These are phyloP conservation scores for Chamaecyparis obtusa DNA, from an alignment of 75 land plant genomes.

Conservation along the genomic window DNA sequence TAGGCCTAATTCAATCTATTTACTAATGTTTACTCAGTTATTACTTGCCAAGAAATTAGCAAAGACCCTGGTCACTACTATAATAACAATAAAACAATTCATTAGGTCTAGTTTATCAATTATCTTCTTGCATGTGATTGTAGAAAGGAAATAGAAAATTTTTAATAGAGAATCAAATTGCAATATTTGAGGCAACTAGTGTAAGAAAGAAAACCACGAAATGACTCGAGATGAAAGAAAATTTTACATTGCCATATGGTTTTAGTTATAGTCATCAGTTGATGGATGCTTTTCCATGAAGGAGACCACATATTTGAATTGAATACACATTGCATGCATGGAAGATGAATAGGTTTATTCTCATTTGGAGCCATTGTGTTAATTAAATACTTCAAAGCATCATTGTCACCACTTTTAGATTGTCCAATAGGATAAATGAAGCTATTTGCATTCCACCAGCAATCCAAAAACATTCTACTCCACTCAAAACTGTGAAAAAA, in stretches of 20 bases:
- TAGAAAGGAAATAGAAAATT: background rate
- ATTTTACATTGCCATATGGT: constrained; percentile 55
- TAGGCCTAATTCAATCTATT: too few relatives aligned
- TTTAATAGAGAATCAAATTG: background rate
- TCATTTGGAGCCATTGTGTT: constrained; percentile 32
- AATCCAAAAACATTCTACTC: constrained; percentile 55
- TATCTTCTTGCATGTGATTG: background rate
- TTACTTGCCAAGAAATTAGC: background rate
- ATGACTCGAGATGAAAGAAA: background rate
- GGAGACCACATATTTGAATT: constrained; percentile 70
- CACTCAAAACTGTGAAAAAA: constrained; percentile 61
- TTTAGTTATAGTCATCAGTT: constrained; percentile 40
- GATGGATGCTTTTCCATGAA: constrained; percentile 51
- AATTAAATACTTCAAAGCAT: constrained; percentile 51
- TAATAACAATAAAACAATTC: background rate
- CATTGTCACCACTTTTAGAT: constrained; percentile 71
- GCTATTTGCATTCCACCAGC: constrained; percentile 64
- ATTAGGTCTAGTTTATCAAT: background rate
- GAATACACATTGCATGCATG: constrained; percentile 70
- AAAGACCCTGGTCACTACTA: background rate
- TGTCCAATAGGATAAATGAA: constrained; percentile 53
- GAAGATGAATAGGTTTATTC: constrained; percentile 39
- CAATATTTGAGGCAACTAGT: background rate
- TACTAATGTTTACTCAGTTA: background rate
- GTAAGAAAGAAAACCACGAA: background rate